phyloP scores from a whole-genome alignment of 495 filamentous ascomycete genomes.

The Penicillium antarcticum region DNA sequence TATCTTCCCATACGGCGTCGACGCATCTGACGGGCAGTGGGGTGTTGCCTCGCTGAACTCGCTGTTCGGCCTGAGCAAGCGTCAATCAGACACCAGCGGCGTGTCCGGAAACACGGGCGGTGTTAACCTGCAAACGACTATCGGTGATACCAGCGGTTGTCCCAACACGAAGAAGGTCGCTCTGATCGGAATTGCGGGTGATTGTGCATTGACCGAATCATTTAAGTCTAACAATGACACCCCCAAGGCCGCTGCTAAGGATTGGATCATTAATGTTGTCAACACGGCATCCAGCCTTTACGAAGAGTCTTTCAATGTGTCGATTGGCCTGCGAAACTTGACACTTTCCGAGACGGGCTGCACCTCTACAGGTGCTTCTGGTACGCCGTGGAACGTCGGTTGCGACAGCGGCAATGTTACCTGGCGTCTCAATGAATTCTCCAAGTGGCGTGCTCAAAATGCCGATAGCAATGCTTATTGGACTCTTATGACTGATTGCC shows the following conservation, averaged over 20 bases:
- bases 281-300: slow-evolving; percentile 85
- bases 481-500: slow-evolving; percentile 86
- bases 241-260: slow-evolving; percentile 49
- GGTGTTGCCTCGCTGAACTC: slow-evolving; percentile 52
- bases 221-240: slow-evolving; percentile 51
- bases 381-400: slow-evolving; percentile 76
- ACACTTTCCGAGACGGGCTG: slow-evolving; percentile 69
- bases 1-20: slow-evolving; percentile 48
- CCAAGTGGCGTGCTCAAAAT: slow-evolving; percentile 73
- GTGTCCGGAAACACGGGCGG: slow-evolving; percentile 70
- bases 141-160: slow-evolving; percentile 78
- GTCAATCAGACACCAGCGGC: slow-evolving; percentile 49
- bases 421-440: slow-evolving; percentile 82
- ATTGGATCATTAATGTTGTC: slow-evolving; percentile 78
- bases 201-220: slow-evolving; percentile 76
- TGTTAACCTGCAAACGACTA: slow-evolving; percentile 76
- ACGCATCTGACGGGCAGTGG: slow-evolving; percentile 44
- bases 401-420: slow-evolving; percentile 68
- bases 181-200: slow-evolving; percentile 85
- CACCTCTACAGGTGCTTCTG: slow-evolving; percentile 57
- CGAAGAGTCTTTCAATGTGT: slow-evolving; percentile 90
- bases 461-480: slow-evolving; percentile 85
- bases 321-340: slow-evolving; percentile 81
- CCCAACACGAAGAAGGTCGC: slow-evolving; percentile 86
- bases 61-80: slow-evolving; percentile 53